Evolutionary conservation across 345 rosid genomes (phyloP), one percentile per base, ranked within the genome.

Genomic region (Cardamine occulta): DNA sequence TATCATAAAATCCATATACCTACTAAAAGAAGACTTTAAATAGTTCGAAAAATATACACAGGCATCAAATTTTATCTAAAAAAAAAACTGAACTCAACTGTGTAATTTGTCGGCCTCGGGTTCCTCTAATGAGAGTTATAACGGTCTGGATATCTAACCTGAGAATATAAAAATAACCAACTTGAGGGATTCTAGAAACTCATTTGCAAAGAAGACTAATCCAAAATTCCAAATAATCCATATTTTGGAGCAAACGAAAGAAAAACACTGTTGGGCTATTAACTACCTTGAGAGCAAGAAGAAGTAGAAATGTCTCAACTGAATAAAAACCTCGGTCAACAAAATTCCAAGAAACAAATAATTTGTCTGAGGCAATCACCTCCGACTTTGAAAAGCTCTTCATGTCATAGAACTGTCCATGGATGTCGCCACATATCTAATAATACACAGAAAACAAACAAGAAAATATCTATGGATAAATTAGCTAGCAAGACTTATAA

Each of bases 1-100:
- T 93, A 5, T 93, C 97, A 79, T 89, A 93, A 82, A 93, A 91
- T 55, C 98, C 96, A 81, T 91, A 93, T 31, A 91, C 96, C 94
- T 89, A 82, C 39, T 18, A 79, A 78, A 59, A 75, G 67, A 53
- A 32, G 45, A 77, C 8, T 48, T 63, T 3, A 11, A 2, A 42
- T 62, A 29, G 47, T 21, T 35, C 64, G 44, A n/a, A 37, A n/a
- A 7, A 7, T 8, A 35, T 35, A 60, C 35, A 60, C 34, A 54
- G 14, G 39, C 51, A 28, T 51, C 48, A 49, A 72, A 34, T 10
- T 23, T n/a, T n/a, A 15, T 15, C 19, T 44, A 1, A 21, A 21
- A 21, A 66, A 42, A 13, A 4, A n/a, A n/a, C n/a, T 34, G 7
- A n/a, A 26, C 45, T 65, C 62, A 93, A 97, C 97, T 93, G 93